phyloP scores from a whole-genome alignment of 176 grass and related monocot genomes.

The Phoenix roebelenii region DNA sequence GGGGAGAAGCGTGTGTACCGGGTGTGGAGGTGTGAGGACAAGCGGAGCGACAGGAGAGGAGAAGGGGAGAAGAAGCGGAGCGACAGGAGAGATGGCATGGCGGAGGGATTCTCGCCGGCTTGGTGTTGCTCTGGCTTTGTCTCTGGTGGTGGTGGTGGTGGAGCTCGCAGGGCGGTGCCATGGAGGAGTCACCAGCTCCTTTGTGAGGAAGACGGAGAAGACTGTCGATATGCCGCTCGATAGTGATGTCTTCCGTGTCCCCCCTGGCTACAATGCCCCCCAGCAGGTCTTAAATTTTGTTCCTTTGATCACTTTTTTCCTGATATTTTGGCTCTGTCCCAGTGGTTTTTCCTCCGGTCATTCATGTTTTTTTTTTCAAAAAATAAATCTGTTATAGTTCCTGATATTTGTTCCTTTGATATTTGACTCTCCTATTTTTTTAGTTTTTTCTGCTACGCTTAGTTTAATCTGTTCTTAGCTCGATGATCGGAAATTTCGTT shows the following conservation, averaged over 20 bases:
- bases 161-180: conserved; percentile 11
- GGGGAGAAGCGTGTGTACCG: no score
- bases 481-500: no score
- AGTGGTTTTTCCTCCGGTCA: neutral
- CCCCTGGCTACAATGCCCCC: conserved; percentile 33
- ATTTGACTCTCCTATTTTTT: no score
- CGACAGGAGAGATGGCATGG: neutral
- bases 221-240: conserved; percentile 28
- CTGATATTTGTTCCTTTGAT: no score
- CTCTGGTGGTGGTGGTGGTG: conserved; percentile 6
- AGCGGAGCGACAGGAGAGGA: neutral
- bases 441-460: no score
- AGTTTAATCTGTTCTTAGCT: no score
- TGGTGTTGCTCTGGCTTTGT: neutral
- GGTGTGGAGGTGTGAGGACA: no score
- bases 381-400: no score
- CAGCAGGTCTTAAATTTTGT: conserved; percentile 18
- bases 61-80: neutral
- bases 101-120: neutral
- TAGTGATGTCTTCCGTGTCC: conserved; percentile 28
- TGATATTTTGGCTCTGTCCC: no score
- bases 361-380: neutral
- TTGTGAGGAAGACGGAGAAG: conserved; percentile 22
- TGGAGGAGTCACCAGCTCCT: conserved; percentile 33
- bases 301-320: no score